Evolutionary conservation across 148 eudicot genomes (phyloP).

Genomic region (Rhododendron williamsianum): DNA sequence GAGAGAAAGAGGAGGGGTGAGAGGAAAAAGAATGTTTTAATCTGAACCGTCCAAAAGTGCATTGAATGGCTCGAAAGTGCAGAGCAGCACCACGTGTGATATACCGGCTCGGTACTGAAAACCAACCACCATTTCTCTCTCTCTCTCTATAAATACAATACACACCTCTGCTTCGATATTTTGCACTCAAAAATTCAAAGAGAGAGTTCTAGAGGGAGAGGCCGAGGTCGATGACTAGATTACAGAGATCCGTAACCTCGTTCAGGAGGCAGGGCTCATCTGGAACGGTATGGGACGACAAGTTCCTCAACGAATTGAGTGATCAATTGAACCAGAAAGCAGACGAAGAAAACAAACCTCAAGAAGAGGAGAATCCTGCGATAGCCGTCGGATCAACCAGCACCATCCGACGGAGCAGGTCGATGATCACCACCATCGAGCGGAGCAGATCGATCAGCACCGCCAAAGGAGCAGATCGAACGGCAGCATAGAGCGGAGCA

Average conservation of each 20-base stretch:
- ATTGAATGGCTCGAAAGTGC: too few relatives aligned
- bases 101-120: too few relatives aligned
- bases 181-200: neutral
- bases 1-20: too few relatives aligned
- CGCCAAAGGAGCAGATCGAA: slow-evolving; percentile 5
- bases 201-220: slow-evolving; percentile 4
- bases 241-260: slow-evolving; percentile 50
- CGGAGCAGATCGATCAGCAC: slow-evolving; percentile 11
- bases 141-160: neutral
- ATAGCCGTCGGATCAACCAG: slow-evolving; percentile 17
- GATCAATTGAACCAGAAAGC: neutral
- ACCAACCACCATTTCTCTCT: neutral
- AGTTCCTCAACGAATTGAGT: slow-evolving; percentile 19
- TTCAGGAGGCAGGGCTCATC: slow-evolving; percentile 75
- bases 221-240: slow-evolving; percentile 17
- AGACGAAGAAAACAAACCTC: neutral
- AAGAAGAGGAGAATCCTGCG: slow-evolving; percentile 15
- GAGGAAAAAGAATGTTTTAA: too few relatives aligned
- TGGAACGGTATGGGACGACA: slow-evolving; percentile 54
- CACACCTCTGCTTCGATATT: neutral
- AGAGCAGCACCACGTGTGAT: too few relatives aligned
- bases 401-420: slow-evolving; percentile 34
- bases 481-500: slow-evolving; percentile 22
- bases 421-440: slow-evolving; percentile 9
- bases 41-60: too few relatives aligned